A percentile compares a stretch with the other conserved stretches of the same genome.
Evolutionary conservation across 2,329 filamentous ascomycete species (phyloP).

Genomic region (Dryadomyces quercus-mongolicae): DNA sequence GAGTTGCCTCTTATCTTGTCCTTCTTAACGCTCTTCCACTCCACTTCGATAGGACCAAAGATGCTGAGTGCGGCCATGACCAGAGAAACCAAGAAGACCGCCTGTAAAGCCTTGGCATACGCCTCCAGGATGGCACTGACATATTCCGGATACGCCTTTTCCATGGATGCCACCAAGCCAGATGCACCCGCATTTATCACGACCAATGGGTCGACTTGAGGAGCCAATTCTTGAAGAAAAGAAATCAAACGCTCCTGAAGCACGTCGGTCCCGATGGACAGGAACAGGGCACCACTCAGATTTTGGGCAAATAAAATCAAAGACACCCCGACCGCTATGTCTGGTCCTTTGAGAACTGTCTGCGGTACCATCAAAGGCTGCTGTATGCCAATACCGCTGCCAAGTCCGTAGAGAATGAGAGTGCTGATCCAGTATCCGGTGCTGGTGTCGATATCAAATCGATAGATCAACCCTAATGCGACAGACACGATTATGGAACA

Average conservation of each 20-base stretch:
- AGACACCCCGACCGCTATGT: conserved; percentile 17
- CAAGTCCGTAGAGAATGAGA: neutral
- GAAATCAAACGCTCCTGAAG: conserved; percentile 13
- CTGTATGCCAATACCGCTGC: conserved; percentile 13
- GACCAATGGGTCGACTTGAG: neutral
- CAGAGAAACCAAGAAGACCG: neutral
- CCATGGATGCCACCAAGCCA: neutral
- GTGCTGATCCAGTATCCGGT: conserved; percentile 4
- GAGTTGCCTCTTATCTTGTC: neutral
- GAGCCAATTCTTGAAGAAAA: conserved; percentile 3
- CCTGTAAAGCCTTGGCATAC: neutral
- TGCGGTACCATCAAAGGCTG: conserved; percentile 17
- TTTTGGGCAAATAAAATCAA: conserved; percentile 16
- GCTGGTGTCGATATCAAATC: conserved; percentile 13
- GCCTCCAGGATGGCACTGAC: neutral
- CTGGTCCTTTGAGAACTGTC: conserved; percentile 14
- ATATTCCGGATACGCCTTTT: neutral
- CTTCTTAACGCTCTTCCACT: neutral
- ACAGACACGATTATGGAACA: conserved; percentile 12
- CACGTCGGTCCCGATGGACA: conserved; percentile 16
- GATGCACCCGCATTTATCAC: neutral
- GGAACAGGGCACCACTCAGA: conserved; percentile 13
- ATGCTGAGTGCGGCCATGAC: neutral
- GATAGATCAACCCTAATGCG: conserved; percentile 13
- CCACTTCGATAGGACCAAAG: neutral